A percentile compares a stretch with the other conserved stretches of the same genome.
phyloP scores from a whole-genome alignment of 352 stramenopile species.

The Phytophthora kernoviae region DNA sequence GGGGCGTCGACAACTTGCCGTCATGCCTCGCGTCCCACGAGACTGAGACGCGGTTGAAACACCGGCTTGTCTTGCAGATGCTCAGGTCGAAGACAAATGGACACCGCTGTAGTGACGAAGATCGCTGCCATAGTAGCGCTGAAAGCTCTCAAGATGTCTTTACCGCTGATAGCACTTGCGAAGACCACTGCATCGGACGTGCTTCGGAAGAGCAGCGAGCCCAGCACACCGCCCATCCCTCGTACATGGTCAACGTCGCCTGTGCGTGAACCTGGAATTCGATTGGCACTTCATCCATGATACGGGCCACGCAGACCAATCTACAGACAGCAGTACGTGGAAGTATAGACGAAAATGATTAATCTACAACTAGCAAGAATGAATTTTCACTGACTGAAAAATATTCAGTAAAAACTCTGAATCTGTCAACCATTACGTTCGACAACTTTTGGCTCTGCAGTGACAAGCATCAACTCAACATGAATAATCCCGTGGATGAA shows the following conservation, averaged over 20 bases:
- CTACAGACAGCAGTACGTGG: constrained; percentile 35
- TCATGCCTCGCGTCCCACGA: constrained; percentile 58
- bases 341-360: no score
- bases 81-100: constrained; percentile 63
- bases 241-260: constrained; percentile 69
- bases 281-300: constrained; percentile 80
- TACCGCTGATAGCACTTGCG: constrained; percentile 65
- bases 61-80: constrained; percentile 59
- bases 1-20: constrained; percentile 71
- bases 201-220: constrained; percentile 68
- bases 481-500: no score
- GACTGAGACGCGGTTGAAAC: constrained; percentile 59
- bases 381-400: no score
- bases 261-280: constrained; percentile 84
- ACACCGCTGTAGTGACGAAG: constrained; percentile 51
- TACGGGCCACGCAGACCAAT: constrained; percentile 66
- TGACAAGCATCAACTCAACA: neutral
- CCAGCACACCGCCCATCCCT: constrained; percentile 63
- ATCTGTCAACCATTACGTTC: no score
- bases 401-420: constrained; percentile 57
- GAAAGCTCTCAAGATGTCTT: constrained; percentile 72
- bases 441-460: constrained; percentile 18
- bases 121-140: constrained; percentile 54
- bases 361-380: no score
- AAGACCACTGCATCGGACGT: constrained; percentile 75